These are phyloP conservation scores for Cercospora brassicicola DNA, from an alignment of 2,329 filamentous ascomycete species.

Conservation along the genomic window DNA sequence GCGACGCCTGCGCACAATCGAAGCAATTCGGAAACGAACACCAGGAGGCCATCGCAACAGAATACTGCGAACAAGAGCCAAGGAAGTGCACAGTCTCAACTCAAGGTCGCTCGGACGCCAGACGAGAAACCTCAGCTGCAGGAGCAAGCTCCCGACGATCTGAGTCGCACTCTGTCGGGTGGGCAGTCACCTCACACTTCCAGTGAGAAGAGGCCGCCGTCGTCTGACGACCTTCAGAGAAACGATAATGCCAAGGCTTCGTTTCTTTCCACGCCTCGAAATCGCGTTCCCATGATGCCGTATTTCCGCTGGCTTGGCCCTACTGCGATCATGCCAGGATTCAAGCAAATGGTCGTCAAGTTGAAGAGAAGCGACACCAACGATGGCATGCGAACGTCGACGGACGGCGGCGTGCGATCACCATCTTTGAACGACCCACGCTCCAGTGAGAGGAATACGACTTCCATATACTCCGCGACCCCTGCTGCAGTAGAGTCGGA, in stretches of 20 bases:
- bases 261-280: constrained; percentile 43
- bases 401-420: constrained; percentile 40
- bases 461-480: constrained; percentile 30
- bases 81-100: background rate
- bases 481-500: constrained; percentile 39
- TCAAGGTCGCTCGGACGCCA: background rate
- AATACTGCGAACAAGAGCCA: constrained; percentile 4
- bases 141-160: constrained; percentile 10
- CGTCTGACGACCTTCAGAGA: constrained; percentile 14
- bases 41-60: constrained; percentile 9
- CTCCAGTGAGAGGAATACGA: constrained; percentile 20
- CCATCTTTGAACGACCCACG: constrained; percentile 29
- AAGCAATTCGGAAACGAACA: constrained; percentile 20
- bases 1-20: constrained; percentile 21
- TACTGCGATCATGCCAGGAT: constrained; percentile 86
- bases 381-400: constrained; percentile 59
- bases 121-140: background rate
- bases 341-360: constrained; percentile 87
- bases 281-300: constrained; percentile 61
- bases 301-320: constrained; percentile 91
- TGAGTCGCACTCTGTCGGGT: constrained; percentile 15
- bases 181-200: constrained; percentile 19
- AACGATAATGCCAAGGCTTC: constrained; percentile 24
- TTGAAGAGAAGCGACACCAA: constrained; percentile 66
- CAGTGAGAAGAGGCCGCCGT: constrained; percentile 8